Evolutionary conservation across 768 basidiomycete genomes (phyloP).

Genomic region (Mycena maculata): DNA sequence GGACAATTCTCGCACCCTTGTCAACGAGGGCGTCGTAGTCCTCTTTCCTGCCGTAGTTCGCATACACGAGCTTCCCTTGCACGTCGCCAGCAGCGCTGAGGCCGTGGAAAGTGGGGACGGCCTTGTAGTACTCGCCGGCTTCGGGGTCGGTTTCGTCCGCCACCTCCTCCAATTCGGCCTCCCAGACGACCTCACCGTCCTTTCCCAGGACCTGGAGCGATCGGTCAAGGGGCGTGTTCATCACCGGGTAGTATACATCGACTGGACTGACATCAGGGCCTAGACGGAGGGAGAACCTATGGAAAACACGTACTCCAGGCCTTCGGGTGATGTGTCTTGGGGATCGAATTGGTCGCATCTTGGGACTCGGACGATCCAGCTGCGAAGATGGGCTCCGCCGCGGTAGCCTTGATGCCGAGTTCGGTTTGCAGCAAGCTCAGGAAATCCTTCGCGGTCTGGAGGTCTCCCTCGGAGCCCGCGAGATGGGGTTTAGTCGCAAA

Average conservation of each 20-base stretch:
- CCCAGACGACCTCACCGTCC: constrained; percentile 62
- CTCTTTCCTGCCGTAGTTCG: constrained; percentile 64
- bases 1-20: constrained; percentile 50
- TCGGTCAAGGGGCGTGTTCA: constrained; percentile 74
- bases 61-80: constrained; percentile 69
- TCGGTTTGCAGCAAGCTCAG: constrained; percentile 63
- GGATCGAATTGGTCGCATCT: constrained; percentile 62
- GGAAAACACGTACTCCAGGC: constrained; percentile 59
- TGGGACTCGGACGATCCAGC: constrained; percentile 69
- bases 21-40: constrained; percentile 73
- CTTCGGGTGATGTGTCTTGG: constrained; percentile 50
- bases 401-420: constrained; percentile 52
- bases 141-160: constrained; percentile 74
- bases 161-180: constrained; percentile 74
- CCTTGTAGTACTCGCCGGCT: constrained; percentile 65
- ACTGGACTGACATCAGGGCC: constrained; percentile 38
- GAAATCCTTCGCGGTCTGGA: constrained; percentile 67
- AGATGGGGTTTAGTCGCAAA: constrained; percentile 69
- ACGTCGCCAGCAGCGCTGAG: constrained; percentile 76
- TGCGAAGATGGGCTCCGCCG: constrained; percentile 58
- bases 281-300: background rate
- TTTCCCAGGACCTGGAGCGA: constrained; percentile 66
- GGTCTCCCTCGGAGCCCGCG: constrained; percentile 68
- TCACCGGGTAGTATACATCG: constrained; percentile 77
- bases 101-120: constrained; percentile 78